Conservation (phyloP, 2,329 filamentous ascomycete species). For the Monilinia polystroma region DNA sequence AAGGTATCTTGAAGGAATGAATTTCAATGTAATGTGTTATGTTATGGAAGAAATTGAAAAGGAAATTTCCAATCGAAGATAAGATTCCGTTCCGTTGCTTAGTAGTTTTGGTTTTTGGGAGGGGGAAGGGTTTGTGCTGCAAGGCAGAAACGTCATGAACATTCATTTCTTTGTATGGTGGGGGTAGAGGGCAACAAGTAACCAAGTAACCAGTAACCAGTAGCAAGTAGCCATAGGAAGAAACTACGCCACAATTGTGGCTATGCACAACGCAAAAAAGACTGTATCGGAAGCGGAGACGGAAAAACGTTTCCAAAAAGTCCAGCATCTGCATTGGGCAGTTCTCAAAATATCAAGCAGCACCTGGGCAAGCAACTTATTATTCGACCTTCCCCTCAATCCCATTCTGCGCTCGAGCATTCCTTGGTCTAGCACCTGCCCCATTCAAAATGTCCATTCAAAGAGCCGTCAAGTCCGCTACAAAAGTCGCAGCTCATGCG, state of each 20-base stretch:
- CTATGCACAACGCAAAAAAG: not conserved
- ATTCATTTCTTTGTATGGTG: not conserved
- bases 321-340: not conserved
- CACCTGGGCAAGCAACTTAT: not conserved
- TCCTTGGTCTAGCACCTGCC: too few relatives aligned
- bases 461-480: not conserved
- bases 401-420: not conserved
- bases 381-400: not conserved
- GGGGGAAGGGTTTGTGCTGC: too few relatives aligned
- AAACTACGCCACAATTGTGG: constrained; percentile 11
- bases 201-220: too few relatives aligned
- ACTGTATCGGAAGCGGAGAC: constrained; percentile 5
- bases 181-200: not conserved
- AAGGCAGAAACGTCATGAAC: constrained; percentile 20
- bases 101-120: not conserved
- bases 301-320: constrained; percentile 20
- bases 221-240: not conserved
- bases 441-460: constrained; percentile 13
- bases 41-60: not conserved
- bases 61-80: not conserved
- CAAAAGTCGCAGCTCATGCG: not conserved
- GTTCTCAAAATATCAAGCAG: not conserved
- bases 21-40: not conserved
- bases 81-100: not conserved
- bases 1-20: not conserved